A percentile compares a stretch with the other conserved stretches of the same genome.
These are phyloP conservation scores for Fistulifera solaris DNA, from an alignment of 108 stramenopile genomes.

Conservation along the genomic window DNA sequence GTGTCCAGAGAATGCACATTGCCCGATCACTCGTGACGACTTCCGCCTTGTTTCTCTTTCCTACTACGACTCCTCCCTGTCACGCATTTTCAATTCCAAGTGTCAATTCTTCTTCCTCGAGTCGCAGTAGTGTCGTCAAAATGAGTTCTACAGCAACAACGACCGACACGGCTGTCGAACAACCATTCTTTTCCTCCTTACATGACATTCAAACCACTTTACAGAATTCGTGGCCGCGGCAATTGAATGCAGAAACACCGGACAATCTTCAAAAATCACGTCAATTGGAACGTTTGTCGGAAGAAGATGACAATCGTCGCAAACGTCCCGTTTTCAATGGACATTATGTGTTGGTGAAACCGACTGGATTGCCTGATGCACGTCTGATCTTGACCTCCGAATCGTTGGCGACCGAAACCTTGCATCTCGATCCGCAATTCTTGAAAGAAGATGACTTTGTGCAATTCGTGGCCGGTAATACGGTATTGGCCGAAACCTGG, in stretches of 20 bases:
- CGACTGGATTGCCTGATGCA: constrained; percentile 40
- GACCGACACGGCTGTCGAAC: too few species aligned
- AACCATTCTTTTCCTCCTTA: too few species aligned
- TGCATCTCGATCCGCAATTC: constrained; percentile 13
- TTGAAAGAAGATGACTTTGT: constrained; percentile 30
- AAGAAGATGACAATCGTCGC: constrained; percentile 10
- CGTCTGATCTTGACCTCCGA: constrained; percentile 27
- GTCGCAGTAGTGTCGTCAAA: too few species aligned
- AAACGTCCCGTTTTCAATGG: constrained; percentile 50
- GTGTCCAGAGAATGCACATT: too few species aligned
- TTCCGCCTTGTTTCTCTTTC: too few species aligned
- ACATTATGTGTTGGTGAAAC: constrained; percentile 41
- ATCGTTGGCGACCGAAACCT: constrained; percentile 12
- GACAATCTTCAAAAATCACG: constrained; percentile 17
- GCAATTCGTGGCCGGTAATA: constrained; percentile 39
- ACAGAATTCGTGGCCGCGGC: constrained; percentile 13
- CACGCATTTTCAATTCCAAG: too few species aligned
- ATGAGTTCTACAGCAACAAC: too few species aligned
- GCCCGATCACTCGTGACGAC: too few species aligned
- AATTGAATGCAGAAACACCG: constrained; percentile 13
- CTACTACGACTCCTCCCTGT: too few species aligned
- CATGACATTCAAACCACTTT: neutral
- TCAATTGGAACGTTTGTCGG: neutral
- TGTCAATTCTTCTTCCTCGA: too few species aligned
- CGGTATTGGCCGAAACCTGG: constrained; percentile 33